phyloP scores from a whole-genome alignment of 2,329 filamentous ascomycete species.

The Aaosphaeria arxii region DNA sequence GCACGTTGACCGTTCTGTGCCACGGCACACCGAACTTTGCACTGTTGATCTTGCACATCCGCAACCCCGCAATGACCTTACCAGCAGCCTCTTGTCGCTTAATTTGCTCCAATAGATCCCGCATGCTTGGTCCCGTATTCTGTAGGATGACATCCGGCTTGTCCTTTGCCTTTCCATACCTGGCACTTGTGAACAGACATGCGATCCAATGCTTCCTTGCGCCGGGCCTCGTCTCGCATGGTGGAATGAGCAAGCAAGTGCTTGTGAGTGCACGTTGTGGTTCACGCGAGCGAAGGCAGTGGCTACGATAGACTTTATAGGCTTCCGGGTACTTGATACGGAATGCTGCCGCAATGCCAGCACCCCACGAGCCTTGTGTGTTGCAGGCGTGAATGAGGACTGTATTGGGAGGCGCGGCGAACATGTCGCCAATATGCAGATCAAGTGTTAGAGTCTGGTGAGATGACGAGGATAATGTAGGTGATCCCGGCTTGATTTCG shows the following conservation, averaged over 20 bases:
- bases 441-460: slow-evolving; percentile 10
- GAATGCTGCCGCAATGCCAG: slow-evolving; percentile 56
- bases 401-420: slow-evolving; percentile 48
- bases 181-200: slow-evolving; percentile 57
- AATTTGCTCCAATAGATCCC: slow-evolving; percentile 47
- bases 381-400: slow-evolving; percentile 62
- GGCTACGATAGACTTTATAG: slow-evolving; percentile 44
- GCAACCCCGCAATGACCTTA: slow-evolving; percentile 34
- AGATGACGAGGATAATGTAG: background rate
- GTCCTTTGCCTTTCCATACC: slow-evolving; percentile 47
- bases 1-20: slow-evolving; percentile 45
- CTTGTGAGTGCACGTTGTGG: slow-evolving; percentile 36
- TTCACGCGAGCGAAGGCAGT: slow-evolving; percentile 42
- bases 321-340: slow-evolving; percentile 50
- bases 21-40: slow-evolving; percentile 57
- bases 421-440: slow-evolving; percentile 47
- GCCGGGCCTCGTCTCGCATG: slow-evolving; percentile 38
- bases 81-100: slow-evolving; percentile 19
- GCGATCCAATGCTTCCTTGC: slow-evolving; percentile 51
- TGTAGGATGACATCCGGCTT: slow-evolving; percentile 44
- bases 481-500: background rate
- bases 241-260: slow-evolving; percentile 54
- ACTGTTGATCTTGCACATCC: slow-evolving; percentile 57
- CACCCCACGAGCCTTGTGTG: slow-evolving; percentile 55
- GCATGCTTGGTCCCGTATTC: slow-evolving; percentile 49